Evolutionary conservation across 208 protist species (phyloP).

Genomic region (Wallacemonas sp.): DNA sequence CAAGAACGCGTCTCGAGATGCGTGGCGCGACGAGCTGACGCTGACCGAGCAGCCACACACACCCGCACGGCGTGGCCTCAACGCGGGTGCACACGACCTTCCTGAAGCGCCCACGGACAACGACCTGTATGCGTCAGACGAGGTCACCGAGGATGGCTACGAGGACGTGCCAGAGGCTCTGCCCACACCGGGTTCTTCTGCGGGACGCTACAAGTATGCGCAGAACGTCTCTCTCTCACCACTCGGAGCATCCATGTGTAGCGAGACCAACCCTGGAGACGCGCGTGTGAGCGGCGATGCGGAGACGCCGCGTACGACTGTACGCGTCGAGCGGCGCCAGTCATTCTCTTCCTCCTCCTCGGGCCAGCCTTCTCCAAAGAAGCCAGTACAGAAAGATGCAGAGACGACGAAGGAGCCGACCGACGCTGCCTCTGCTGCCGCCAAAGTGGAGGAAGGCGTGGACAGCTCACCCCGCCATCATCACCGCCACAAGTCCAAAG

Average conservation of each 20-base stretch:
- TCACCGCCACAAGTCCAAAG: too few relatives aligned
- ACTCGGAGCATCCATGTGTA: constrained; percentile 3
- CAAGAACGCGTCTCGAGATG: constrained; percentile 1
- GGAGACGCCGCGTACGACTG: not conserved
- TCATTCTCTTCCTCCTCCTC: too few relatives aligned
- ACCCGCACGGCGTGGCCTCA: too few relatives aligned
- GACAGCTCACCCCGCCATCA: too few relatives aligned
- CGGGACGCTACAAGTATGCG: not conserved
- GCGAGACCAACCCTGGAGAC: not conserved
- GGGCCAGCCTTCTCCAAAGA: too few relatives aligned
- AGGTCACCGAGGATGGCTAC: not conserved
- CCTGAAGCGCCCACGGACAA: too few relatives aligned
- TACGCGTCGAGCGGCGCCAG: not conserved
- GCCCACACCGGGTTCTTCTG: not conserved
- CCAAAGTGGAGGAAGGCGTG: not conserved
- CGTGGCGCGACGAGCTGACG: not conserved
- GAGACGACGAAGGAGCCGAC: too few relatives aligned
- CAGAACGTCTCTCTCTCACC: constrained; percentile 10
- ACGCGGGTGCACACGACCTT: too few relatives aligned
- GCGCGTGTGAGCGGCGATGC: not conserved
- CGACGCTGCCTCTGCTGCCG: too few relatives aligned
- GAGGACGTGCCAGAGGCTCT: not conserved
- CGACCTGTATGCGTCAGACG: too few relatives aligned
- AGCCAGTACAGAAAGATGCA: not conserved
- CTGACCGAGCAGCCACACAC: constrained; percentile 1